These are phyloP conservation scores for Coemansia guatemalensis DNA, from an alignment of 192 early-diverging fungal species.

Conservation along the genomic window DNA sequence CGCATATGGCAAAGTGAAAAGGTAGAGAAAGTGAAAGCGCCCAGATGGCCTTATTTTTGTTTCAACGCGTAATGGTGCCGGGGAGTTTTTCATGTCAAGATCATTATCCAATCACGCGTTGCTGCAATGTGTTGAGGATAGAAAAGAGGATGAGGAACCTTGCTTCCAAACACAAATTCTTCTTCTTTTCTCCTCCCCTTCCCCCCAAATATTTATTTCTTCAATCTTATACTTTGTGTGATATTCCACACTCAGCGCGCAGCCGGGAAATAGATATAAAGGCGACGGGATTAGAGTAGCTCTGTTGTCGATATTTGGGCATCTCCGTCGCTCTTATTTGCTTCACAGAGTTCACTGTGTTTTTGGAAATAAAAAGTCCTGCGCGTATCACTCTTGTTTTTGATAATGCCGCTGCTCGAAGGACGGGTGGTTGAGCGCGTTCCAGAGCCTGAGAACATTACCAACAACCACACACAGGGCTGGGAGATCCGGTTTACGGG, in stretches of 20 bases:
- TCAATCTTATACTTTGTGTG: background rate
- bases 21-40: background rate
- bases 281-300: too few relatives aligned
- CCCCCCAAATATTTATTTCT: slow-evolving; percentile 4
- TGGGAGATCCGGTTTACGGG: slow-evolving; percentile 48
- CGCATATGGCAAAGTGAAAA: background rate
- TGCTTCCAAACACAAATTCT: slow-evolving; percentile 2
- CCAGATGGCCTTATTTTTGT: too few relatives aligned
- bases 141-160: background rate
- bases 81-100: too few relatives aligned
- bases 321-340: background rate
- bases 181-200: slow-evolving; percentile 1
- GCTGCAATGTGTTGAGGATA: background rate
- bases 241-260: too few relatives aligned
- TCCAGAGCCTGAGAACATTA: background rate
- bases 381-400: background rate
- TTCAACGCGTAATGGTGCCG: too few relatives aligned
- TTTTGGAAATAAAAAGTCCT: slow-evolving; percentile 1
- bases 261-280: too few relatives aligned
- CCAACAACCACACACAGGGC: slow-evolving; percentile 14
- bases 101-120: background rate
- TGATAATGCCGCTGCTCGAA: slow-evolving; percentile 42
- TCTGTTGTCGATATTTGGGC: background rate
- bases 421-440: slow-evolving; percentile 21
- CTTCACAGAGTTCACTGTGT: background rate